Base-by-base conservation (phyloP, 139 green algal genomes). In the Klebsormidium nitens region DNA sequence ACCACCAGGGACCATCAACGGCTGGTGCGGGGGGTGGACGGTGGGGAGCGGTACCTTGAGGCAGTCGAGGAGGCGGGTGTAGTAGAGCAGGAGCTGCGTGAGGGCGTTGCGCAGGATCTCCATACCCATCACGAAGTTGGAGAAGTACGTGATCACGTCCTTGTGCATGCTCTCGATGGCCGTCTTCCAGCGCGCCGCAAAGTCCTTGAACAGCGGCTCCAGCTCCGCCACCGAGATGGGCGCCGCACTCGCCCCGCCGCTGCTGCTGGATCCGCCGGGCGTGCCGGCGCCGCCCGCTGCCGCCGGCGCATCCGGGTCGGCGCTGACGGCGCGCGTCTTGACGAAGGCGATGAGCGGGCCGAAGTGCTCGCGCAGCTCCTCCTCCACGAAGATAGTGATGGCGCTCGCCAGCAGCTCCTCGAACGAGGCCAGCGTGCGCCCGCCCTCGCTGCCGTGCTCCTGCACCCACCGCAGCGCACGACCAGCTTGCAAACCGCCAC, bases 41-140 rank as follows among this genome's bases (percentile, higher is more conserved):
- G n/a, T n/a, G n/a, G n/a, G n/a, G n/a, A n/a, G n/a, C n/a, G n/a
- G n/a, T 35, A 76, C 64, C 72, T 81, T 81, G 36, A 74, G n/a
- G 37, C 46, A 56, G 61, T 97, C 93, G 70, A 97, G 76, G 63
- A 96, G 80, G 49, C 93, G 85, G 0, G 90, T 96, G 80, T 97
- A 98, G 79, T 95, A 92, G 49, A 96, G 81, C 66, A 98, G 80
- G 46, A 97, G 79, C 68, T 95, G 83, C 3, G 92, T 97, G 84
- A 97, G 91, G 26, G 87, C 87, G 0, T 89, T 86, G 79, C 95
- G 84, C 63, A 95, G 75, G 49, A 96, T 90, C 36, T 91, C 81
- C 28, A 87, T 76, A 0, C 80, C 89, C 32, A 81, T 85, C 26
- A 76, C 46, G 31, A 74, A 65, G 78, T 75, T 78, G 32, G 66